A percentile compares a stretch with the other conserved stretches of the same genome.
Conservation (phyloP, 2,329 filamentous ascomycete species). For the Colletotrichum somersetense region DNA sequence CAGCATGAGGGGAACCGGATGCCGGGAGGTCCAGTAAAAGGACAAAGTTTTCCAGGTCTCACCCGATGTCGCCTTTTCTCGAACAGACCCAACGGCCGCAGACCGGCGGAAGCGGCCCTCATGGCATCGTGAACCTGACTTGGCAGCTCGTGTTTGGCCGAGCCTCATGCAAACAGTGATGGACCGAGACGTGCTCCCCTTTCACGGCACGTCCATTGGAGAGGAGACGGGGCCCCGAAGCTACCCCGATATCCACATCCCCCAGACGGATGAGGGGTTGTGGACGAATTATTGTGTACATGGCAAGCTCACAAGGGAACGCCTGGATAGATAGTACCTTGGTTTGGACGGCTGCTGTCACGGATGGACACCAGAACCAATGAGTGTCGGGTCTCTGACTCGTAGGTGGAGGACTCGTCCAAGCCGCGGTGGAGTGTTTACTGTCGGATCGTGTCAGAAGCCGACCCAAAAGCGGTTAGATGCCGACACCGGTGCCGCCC, state of each 20-base stretch:
- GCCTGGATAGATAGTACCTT: background rate
- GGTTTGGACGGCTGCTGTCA: background rate
- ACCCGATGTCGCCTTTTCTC: slow-evolving; percentile 2
- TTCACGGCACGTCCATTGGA: slow-evolving; percentile 18
- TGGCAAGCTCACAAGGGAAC: too few relatives aligned
- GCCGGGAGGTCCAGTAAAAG: background rate
- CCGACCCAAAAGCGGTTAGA: slow-evolving; percentile 13
- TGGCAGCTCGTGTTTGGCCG: background rate
- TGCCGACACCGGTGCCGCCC: slow-evolving; percentile 1
- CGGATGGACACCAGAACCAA: background rate
- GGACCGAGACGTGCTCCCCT: slow-evolving; percentile 6
- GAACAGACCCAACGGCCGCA: background rate
- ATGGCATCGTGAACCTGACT: background rate
- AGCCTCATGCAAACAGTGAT: slow-evolving; percentile 16
- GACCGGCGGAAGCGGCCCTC: background rate
- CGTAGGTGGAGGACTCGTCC: slow-evolving; percentile 15
- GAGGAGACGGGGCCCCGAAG: slow-evolving; percentile 1
- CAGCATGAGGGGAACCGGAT: background rate
- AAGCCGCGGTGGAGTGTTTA: slow-evolving; percentile 16
- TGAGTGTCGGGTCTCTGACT: slow-evolving; percentile 20
- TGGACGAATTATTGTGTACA: background rate
- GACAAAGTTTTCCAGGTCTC: background rate
- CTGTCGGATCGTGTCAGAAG: background rate
- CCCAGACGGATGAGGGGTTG: slow-evolving; percentile 15
- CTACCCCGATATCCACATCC: slow-evolving; percentile 9